Evolutionary conservation across 2,329 filamentous ascomycete species (phyloP).

Genomic region (Penicillium oxalicum): DNA sequence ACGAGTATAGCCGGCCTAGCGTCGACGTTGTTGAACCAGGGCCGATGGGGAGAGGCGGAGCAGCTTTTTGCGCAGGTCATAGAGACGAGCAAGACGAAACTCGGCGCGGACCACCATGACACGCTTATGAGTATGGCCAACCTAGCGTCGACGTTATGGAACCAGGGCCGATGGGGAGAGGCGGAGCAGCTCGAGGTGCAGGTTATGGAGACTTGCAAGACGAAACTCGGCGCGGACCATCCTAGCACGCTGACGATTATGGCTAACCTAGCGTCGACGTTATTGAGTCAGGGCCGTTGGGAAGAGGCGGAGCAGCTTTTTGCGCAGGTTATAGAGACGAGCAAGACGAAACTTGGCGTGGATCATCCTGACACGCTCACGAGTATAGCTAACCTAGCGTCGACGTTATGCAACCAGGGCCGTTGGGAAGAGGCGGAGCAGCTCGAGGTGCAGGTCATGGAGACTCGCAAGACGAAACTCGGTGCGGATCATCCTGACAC

Average conservation of each 20-base stretch:
- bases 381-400: neutral
- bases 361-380: neutral
- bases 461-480: neutral
- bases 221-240: slow-evolving; percentile 2
- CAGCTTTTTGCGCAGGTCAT: neutral
- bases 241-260: neutral
- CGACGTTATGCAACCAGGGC: neutral
- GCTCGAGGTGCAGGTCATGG: neutral
- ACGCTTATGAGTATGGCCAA: neutral
- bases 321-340: neutral
- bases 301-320: neutral
- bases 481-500: too few relatives aligned
- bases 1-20: neutral
- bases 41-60: neutral
- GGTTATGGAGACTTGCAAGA: slow-evolving; percentile 1
- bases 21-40: neutral
- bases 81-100: neutral
- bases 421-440: neutral
- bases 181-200: neutral
- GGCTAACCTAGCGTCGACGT: neutral
- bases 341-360: neutral
- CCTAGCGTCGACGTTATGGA: neutral
- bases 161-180: neutral
- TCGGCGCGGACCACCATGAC: neutral
- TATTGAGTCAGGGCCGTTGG: neutral